Conservation (phyloP, 2,329 filamentous ascomycete genomes). For the Biscogniauxia sp. region DNA sequence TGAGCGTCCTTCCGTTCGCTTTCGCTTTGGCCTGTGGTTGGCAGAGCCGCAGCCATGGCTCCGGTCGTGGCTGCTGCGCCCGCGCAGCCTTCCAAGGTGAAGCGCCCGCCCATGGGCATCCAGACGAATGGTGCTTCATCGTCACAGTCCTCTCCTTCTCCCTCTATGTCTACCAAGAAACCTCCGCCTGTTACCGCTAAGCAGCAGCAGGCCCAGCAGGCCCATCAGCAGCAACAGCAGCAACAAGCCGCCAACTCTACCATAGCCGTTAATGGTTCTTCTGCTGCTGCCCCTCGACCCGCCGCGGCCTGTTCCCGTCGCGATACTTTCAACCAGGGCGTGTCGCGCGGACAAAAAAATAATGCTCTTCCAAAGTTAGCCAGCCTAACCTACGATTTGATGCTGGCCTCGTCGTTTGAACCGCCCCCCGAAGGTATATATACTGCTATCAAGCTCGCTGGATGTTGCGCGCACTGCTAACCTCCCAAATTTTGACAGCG, state of each 20-base stretch:
- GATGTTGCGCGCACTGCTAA: slow-evolving; percentile 1
- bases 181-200: slow-evolving; percentile 49
- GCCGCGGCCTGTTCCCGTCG: slow-evolving; percentile 55
- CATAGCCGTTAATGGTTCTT: slow-evolving; percentile 39
- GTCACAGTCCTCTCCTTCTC: slow-evolving; percentile 59
- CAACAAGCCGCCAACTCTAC: slow-evolving; percentile 40
- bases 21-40: slow-evolving; percentile 2
- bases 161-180: slow-evolving; percentile 54
- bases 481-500: slow-evolving; percentile 48
- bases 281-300: slow-evolving; percentile 45
- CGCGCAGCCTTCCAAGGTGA: slow-evolving; percentile 54
- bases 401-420: slow-evolving; percentile 37
- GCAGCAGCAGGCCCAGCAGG: slow-evolving; percentile 29
- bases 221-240: not conserved
- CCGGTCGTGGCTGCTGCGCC: slow-evolving; percentile 48
- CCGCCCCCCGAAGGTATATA: slow-evolving; percentile 53
- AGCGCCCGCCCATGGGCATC: slow-evolving; percentile 64
- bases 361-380: slow-evolving; percentile 50
- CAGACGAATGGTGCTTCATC: slow-evolving; percentile 62
- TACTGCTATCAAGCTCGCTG: not conserved
- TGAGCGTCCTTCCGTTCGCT: slow-evolving; percentile 3
- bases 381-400: slow-evolving; percentile 45
- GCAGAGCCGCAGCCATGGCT: slow-evolving; percentile 44
- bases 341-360: slow-evolving; percentile 49
- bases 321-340: slow-evolving; percentile 47